Evolutionary conservation across 768 basidiomycete species (phyloP), one percentile per base, ranked within the genome.

Genomic region (Mrakia blollopis): DNA sequence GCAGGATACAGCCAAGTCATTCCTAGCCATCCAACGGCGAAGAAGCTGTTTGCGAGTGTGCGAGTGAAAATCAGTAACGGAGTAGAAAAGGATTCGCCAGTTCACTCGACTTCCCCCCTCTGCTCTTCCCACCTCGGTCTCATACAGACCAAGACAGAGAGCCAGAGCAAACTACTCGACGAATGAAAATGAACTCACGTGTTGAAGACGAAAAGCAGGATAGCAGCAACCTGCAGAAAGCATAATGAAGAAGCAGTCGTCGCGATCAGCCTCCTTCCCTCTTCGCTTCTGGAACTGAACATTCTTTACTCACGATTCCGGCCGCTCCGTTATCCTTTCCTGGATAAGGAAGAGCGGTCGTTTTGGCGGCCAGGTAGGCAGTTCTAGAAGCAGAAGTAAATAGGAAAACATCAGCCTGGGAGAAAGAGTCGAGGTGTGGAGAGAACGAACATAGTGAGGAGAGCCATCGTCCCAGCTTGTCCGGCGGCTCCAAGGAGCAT

Each of bases 1-100:
- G 89, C 89, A 77, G 89, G 89, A 86, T 90, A 90, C 77, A 91
- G 84, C 89, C 89, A 90, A 0, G 90, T 89, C 87, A 90, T 89
- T 25, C 89, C 89, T 60, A 90, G 82, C 89, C 89, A 91, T 0
- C 89, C 89, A 73, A 89, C 83, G 0, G 89, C 89, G 80, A 91
- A 91, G 84, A 89, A 88, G 23, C n/a, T n/a, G n/a, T n/a, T n/a
- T n/a, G n/a, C n/a, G n/a, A n/a, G n/a, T n/a, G n/a, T n/a, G n/a
- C n/a, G n/a, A n/a, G n/a, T n/a, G n/a, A n/a, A n/a, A n/a, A n/a
- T n/a, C n/a, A n/a, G n/a, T n/a, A n/a, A n/a, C n/a, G n/a, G n/a
- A n/a, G n/a, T n/a, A n/a, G n/a, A n/a, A n/a, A n/a, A n/a, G n/a
- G n/a, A n/a, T n/a, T n/a, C n/a, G n/a, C n/a, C n/a, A n/a, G n/a